Base-by-base conservation (phyloP, 345 rosid species). In the Psidium friedrichsthalianum region DNA sequence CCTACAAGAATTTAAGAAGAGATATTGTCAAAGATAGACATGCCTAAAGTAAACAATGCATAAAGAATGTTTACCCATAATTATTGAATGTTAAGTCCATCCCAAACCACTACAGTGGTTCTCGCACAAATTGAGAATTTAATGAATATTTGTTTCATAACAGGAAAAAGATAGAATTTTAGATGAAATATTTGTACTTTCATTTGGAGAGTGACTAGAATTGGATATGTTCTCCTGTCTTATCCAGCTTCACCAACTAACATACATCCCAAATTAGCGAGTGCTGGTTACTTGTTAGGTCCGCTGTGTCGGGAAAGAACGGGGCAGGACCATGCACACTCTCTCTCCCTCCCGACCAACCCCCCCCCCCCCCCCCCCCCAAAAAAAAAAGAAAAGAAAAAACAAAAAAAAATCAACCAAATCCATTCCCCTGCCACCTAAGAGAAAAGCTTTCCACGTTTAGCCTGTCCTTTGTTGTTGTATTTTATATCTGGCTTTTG, bases 1-100 rank as follows among this genome's bases (percentile, higher is more conserved):
- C 99, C 98, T 97, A 76, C 87, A 87, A 76, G 74, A 57, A 58
- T 85, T 57, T 69, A 32, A 9, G 47, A 69, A 69, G 47, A 36
- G 80, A 69, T 47, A 36, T 9, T 69, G 47, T 69, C 80, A 69
- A 3, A 69, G 40, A 18, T 6, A 36, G 47, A 69, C 22, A 32
- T 3, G 6, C 42, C 44, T 12, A 9, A 36, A 18, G 80, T 36
- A 36, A 36, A 69, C 0, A 5, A 9, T 5, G 80, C 6, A 18
- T 9, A 69, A 36, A 1, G 10, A 69, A 69, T 69, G 80, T 69
- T 61, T 64, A 64, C 44, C 24, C 78, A 64, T 22, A 0, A 64
- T 64, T 64, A 42, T 20, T 18, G 44, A 8, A 64, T 64, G 44
- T 32, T 36, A 69, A 36, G 80, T 36, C 36, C 47, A 36, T 36